phyloP scores from a whole-genome alignment of 371 early-diverging fungal genomes.

The Rhizopus sp. region DNA sequence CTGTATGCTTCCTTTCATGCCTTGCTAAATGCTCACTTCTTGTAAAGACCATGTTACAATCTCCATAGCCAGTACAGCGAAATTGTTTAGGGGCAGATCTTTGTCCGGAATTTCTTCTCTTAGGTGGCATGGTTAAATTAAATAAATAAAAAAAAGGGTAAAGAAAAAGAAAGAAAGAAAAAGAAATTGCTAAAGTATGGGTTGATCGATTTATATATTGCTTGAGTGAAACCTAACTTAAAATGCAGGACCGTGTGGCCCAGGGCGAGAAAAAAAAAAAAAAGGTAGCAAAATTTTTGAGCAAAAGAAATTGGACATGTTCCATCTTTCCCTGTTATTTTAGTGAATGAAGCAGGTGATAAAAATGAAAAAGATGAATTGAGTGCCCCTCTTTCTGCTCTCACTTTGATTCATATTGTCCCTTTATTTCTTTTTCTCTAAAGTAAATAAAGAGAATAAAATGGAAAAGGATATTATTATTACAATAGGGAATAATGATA shows the following conservation, averaged over 20 bases:
- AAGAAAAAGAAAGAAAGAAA: constrained; percentile 6
- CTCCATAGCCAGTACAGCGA: constrained; percentile 49
- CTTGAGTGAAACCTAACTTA: constrained; percentile 19
- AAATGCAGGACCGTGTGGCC: constrained; percentile 11
- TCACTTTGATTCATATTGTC: not conserved
- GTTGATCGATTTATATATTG: constrained; percentile 10
- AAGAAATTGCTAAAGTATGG: not conserved
- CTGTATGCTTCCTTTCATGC: constrained; percentile 62
- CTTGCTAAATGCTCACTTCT: constrained; percentile 56
- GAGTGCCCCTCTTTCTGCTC: not conserved
- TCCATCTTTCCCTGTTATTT: too few species aligned
- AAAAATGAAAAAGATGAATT: not conserved
- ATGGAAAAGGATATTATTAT: not conserved
- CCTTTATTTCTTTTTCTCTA: not conserved
- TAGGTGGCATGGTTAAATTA: constrained; percentile 13
- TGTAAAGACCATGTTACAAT: constrained; percentile 57
- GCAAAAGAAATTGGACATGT: too few species aligned
- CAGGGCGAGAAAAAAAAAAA: constrained; percentile 10
- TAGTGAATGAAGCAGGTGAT: too few species aligned
- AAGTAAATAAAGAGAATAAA: not conserved
- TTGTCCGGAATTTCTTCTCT: constrained; percentile 18
- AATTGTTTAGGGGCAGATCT: constrained; percentile 42
- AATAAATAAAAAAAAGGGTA: constrained; percentile 4
- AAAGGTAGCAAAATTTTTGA: not conserved
- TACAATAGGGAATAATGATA: constrained; percentile 1